Conservation (phyloP, 345 rosid species). For the Eucalyptus marginata region DNA sequence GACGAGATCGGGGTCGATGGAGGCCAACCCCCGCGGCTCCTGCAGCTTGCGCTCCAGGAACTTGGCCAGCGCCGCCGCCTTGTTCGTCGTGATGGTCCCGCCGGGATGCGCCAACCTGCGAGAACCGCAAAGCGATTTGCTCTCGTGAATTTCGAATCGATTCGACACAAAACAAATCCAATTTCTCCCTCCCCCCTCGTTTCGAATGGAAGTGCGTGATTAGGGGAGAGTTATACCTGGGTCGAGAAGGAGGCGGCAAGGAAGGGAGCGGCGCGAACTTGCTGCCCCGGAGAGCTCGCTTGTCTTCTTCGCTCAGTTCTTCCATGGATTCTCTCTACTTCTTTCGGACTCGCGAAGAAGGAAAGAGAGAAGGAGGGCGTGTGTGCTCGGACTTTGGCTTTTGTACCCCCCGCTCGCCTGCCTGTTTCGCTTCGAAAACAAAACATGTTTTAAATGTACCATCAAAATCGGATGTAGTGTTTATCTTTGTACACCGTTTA, state of each 20-base stretch:
- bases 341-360: neutral
- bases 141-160: neutral
- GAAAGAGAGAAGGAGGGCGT: neutral
- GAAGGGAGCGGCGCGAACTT: slow-evolving; percentile 90
- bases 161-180: neutral
- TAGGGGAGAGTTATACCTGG: slow-evolving; percentile 20
- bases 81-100: slow-evolving; percentile 88
- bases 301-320: slow-evolving; percentile 76
- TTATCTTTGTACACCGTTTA: neutral
- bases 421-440: neutral
- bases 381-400: neutral
- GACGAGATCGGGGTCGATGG: slow-evolving; percentile 62
- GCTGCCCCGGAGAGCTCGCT: slow-evolving; percentile 87
- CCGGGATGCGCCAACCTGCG: slow-evolving; percentile 89
- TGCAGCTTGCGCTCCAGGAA: slow-evolving; percentile 83
- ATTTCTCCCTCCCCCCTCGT: neutral
- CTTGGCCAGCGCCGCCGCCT: slow-evolving; percentile 88
- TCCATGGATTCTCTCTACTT: slow-evolving; percentile 2
- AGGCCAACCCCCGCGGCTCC: slow-evolving; percentile 67
- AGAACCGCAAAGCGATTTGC: neutral
- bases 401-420: neutral
- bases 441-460: accelerated
- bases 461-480: accelerated
- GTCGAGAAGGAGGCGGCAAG: slow-evolving; percentile 20
- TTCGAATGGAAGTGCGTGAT: neutral